phyloP scores from a whole-genome alignment of 2,329 filamentous ascomycete genomes.

The Penicillium oxalicum region DNA sequence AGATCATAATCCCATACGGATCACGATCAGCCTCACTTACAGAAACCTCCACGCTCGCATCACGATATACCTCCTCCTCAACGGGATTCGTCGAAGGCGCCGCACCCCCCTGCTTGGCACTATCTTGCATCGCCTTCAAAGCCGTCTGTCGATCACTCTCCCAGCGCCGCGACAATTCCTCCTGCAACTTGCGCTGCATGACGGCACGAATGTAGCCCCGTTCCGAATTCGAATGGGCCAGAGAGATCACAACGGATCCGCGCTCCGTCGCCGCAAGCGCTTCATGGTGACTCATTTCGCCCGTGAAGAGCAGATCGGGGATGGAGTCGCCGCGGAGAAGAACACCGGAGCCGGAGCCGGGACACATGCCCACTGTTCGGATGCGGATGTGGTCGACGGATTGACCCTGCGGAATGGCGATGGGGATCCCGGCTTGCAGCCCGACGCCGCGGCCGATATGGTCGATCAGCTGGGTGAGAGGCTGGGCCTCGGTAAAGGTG shows the following conservation, averaged over 20 bases:
- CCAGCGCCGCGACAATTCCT: constrained; percentile 54
- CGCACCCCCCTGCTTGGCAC: constrained; percentile 18
- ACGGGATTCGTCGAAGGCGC: constrained; percentile 23
- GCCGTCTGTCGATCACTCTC: constrained; percentile 41
- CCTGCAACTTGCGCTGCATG: constrained; percentile 61
- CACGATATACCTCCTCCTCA: constrained; percentile 45
- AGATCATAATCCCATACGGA: constrained; percentile 71
- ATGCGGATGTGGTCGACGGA: constrained; percentile 53
- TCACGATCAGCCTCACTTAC: constrained; percentile 78
- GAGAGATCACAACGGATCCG: constrained; percentile 72
- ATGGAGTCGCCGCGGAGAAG: constrained; percentile 52
- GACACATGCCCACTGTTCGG: constrained; percentile 73
- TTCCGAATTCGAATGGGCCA: constrained; percentile 94
- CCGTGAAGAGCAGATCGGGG: constrained; percentile 81
- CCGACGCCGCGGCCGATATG: constrained; percentile 59
- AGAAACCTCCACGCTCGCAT: constrained; percentile 57
- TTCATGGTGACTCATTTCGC: constrained; percentile 90
- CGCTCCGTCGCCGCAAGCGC: constrained; percentile 79
- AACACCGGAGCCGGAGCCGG: constrained; percentile 72
- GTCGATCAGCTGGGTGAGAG: constrained; percentile 54
- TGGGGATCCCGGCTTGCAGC: constrained; percentile 58
- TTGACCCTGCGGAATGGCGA: constrained; percentile 58
- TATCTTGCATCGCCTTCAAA: constrained; percentile 27
- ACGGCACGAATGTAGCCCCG: constrained; percentile 69
- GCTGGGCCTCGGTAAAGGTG: constrained; percentile 48